Conservation (phyloP, 495 filamentous ascomycete species). For the Cairneyella variabilis region DNA sequence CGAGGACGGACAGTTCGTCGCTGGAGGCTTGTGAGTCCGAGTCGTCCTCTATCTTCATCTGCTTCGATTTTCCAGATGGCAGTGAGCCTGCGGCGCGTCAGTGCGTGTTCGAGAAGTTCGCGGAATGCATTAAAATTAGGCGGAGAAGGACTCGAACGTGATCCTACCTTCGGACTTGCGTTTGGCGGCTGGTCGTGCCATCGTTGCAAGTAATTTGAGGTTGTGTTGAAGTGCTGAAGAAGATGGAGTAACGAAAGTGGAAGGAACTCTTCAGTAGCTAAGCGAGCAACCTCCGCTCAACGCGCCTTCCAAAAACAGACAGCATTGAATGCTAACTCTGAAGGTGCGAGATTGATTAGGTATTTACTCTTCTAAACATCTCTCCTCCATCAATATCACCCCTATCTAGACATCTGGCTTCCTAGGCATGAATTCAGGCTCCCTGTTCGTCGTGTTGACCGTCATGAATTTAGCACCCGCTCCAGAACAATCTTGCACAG, state of each 20-base stretch:
- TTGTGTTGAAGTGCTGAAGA: too few relatives aligned
- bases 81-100: constrained; percentile 12
- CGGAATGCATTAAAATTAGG: neutral
- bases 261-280: too few relatives aligned
- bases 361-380: too few relatives aligned
- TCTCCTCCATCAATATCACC: too few relatives aligned
- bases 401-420: too few relatives aligned
- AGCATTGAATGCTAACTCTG: too few relatives aligned
- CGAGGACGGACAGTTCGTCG: constrained; percentile 9
- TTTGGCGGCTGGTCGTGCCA: constrained; percentile 10
- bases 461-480: neutral
- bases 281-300: too few relatives aligned
- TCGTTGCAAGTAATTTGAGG: too few relatives aligned
- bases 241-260: too few relatives aligned
- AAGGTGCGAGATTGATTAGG: too few relatives aligned
- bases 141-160: neutral
- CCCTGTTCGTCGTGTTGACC: neutral
- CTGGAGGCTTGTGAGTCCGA: too few relatives aligned
- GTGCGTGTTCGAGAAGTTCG: neutral
- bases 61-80: constrained; percentile 12
- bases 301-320: too few relatives aligned
- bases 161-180: constrained; percentile 22
- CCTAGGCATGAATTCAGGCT: neutral
- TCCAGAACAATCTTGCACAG: neutral
- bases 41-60: constrained; percentile 2